phyloP scores from a whole-genome alignment of 192 early-diverging fungal genomes.

The Linnemannia elongata region DNA sequence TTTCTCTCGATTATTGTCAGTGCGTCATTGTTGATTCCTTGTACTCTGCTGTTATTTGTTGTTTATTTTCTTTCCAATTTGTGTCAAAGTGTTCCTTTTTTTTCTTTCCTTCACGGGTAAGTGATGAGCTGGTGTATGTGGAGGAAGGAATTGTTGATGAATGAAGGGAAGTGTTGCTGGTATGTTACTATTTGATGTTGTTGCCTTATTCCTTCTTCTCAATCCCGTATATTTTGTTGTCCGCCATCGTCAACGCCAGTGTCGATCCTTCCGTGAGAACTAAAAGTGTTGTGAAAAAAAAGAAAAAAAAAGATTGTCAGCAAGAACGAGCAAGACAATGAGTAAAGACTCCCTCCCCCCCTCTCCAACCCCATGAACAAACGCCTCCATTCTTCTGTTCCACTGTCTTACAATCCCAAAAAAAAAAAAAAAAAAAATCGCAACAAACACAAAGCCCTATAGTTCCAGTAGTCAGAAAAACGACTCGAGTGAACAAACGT shows the following conservation, averaged over 20 bases:
- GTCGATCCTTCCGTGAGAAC: constrained; percentile 48
- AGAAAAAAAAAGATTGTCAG: background rate
- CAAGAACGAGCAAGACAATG: background rate
- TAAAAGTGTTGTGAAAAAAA: constrained; percentile 1
- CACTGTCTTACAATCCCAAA: too few relatives aligned
- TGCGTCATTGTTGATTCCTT: background rate
- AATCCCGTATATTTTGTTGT: constrained; percentile 52
- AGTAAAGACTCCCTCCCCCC: background rate
- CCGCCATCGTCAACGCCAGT: constrained; percentile 55
- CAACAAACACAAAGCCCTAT: too few relatives aligned
- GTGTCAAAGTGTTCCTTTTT: background rate
- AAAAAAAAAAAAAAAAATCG: too few relatives aligned
- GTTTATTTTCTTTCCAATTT: background rate
- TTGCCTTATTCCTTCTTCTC: constrained; percentile 34
- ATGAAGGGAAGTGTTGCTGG: background rate
- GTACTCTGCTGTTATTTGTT: background rate
- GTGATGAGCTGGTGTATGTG: background rate
- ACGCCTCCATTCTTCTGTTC: too few relatives aligned
- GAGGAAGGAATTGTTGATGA: background rate
- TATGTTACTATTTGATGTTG: background rate
- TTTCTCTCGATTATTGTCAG: background rate
- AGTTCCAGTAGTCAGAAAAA: too few relatives aligned
- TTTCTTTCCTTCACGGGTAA: background rate
- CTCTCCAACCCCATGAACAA: too few relatives aligned
- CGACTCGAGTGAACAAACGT: background rate